These are phyloP conservation scores for Odontarrhena argentea DNA, from an alignment of 345 rosid species.

Conservation along the genomic window DNA sequence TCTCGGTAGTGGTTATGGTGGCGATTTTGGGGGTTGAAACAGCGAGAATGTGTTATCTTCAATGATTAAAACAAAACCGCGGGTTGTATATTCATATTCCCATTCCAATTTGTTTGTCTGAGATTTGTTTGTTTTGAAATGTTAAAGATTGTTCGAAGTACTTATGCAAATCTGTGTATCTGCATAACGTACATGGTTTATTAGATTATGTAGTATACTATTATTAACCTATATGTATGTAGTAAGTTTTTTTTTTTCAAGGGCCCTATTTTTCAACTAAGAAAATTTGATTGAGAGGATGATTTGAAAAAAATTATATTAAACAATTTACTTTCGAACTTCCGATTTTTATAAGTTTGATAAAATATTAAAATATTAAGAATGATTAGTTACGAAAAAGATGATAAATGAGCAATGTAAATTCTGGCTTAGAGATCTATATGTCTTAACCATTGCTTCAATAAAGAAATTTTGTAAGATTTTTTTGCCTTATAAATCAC, in stretches of 20 bases:
- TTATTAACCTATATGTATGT: background rate
- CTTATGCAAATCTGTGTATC: background rate
- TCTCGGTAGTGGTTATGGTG: slow-evolving; percentile 39
- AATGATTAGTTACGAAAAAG: too few species aligned
- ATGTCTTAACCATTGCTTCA: too few species aligned
- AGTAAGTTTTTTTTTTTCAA: background rate
- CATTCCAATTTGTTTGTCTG: background rate
- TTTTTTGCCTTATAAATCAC: too few species aligned
- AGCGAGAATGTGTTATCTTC: background rate
- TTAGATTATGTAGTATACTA: background rate
- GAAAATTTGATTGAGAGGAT: too few species aligned
- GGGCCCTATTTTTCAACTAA: background rate
- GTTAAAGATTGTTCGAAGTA: background rate
- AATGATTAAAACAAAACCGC: background rate
- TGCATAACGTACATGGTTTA: background rate
- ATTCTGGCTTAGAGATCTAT: background rate
- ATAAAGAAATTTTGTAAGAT: too few species aligned
- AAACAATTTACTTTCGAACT: background rate
- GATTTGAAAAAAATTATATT: background rate
- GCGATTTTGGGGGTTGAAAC: slow-evolving; percentile 33
- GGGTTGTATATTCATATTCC: background rate
- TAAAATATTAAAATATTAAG: too few species aligned
- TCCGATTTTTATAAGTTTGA: background rate
- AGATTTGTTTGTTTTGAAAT: background rate
- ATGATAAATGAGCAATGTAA: too few species aligned